A percentile compares a stretch with the other conserved stretches of the same genome.
These are phyloP conservation scores for Pyricularia sp. DNA, from an alignment of 2,329 filamentous ascomycete species.

Conservation along the genomic window DNA sequence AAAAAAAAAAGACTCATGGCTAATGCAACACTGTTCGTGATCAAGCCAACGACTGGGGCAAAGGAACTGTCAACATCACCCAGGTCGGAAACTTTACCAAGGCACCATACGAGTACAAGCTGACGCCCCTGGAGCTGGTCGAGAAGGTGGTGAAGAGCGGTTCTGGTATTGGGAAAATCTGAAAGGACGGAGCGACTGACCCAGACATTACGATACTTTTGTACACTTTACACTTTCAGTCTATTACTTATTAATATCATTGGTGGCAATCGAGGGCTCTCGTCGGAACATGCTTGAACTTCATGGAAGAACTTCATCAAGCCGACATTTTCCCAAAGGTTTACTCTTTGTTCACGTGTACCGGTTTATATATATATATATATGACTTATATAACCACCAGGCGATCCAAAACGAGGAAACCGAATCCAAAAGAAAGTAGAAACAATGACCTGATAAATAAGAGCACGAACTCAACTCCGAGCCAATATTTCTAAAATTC, in stretches of 20 bases:
- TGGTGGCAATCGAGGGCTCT: not conserved
- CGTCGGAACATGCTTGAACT: not conserved
- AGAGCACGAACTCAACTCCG: no score
- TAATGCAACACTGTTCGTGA: no score
- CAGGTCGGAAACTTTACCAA: conserved; percentile 37
- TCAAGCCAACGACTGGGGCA: conserved; percentile 36
- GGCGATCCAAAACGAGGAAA: not conserved
- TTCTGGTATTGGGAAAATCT: conserved; percentile 34
- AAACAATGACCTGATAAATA: not conserved
- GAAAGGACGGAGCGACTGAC: no score
- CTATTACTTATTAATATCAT: no score
- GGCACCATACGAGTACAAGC: conserved; percentile 37
- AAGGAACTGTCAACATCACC: conserved; percentile 39
- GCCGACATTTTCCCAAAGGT: not conserved
- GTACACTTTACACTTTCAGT: no score
- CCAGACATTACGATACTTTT: no score
- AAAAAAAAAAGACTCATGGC: not conserved
- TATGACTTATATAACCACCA: not conserved
- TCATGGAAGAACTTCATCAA: not conserved
- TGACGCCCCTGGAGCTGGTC: conserved; percentile 35
- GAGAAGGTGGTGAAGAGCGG: conserved; percentile 30
- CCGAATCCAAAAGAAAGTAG: not conserved
- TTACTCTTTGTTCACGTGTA: not conserved
- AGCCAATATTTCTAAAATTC: not conserved
- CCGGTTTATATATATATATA: not conserved